Conservation (phyloP, 352 stramenopile genomes). For the Pythium volutum region DNA sequence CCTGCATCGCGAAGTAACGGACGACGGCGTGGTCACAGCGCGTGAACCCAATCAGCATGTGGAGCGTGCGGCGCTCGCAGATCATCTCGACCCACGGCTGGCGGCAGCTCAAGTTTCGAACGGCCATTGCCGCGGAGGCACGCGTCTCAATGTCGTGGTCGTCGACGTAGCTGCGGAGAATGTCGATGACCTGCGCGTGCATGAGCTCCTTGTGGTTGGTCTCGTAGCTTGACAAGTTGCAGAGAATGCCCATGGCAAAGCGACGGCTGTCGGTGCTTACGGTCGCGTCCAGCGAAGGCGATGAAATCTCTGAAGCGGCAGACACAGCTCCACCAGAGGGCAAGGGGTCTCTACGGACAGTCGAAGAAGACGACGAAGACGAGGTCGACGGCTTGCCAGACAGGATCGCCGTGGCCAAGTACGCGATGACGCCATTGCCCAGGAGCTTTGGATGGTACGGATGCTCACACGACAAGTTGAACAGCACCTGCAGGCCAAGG, state of each 20-base stretch:
- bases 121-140: constrained; percentile 63
- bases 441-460: constrained; percentile 71
- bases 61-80: constrained; percentile 65
- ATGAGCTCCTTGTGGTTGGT: constrained; percentile 83
- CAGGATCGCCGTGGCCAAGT: constrained; percentile 49
- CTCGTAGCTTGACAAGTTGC: constrained; percentile 71
- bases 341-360: background rate
- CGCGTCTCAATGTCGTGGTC: constrained; percentile 66
- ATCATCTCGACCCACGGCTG: constrained; percentile 81
- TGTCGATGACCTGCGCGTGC: constrained; percentile 58
- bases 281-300: constrained; percentile 2
- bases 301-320: background rate
- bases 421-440: constrained; percentile 68
- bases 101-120: constrained; percentile 70
- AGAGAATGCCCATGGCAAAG: constrained; percentile 66
- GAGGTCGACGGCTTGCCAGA: constrained; percentile 24
- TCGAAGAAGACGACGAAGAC: background rate
- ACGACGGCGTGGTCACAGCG: constrained; percentile 52
- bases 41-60: constrained; percentile 56
- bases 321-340: background rate
- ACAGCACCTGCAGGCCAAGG: constrained; percentile 68
- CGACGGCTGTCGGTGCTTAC: constrained; percentile 46
- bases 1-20: constrained; percentile 60
- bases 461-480: constrained; percentile 70
- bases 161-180: constrained; percentile 72